These are phyloP conservation scores for Pholiota molesta DNA, from an alignment of 768 basidiomycete genomes.

Conservation along the genomic window DNA sequence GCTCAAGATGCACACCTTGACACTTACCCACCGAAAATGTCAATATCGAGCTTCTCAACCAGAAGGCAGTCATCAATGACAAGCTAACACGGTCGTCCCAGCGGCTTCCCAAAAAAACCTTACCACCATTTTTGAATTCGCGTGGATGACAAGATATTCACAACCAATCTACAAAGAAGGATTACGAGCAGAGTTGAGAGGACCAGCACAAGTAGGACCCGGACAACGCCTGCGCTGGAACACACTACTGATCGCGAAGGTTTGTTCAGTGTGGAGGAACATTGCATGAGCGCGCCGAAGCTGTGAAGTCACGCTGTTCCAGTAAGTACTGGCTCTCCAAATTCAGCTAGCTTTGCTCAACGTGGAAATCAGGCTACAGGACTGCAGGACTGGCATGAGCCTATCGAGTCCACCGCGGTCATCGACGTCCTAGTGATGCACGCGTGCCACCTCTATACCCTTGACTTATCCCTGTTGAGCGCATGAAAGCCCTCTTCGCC, in stretches of 20 bases:
- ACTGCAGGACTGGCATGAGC: constrained; percentile 18
- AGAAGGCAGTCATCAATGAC: constrained; percentile 18
- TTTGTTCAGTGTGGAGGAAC: constrained; percentile 24
- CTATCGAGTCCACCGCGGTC: constrained; percentile 16
- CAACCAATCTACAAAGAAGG: too few species aligned
- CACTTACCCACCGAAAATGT: constrained; percentile 20
- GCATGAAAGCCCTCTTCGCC: constrained; percentile 20
- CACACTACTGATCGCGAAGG: constrained; percentile 18
- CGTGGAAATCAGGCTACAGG: constrained; percentile 14
- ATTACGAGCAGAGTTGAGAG: too few species aligned
- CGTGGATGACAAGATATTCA: constrained; percentile 2
- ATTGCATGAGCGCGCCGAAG: constrained; percentile 17
- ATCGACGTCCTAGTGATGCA: constrained; percentile 15
- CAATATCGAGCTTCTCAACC: constrained; percentile 22
- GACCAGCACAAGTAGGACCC: not conserved
- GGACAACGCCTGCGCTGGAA: not conserved
- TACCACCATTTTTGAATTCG: constrained; percentile 21
- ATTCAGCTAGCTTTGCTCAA: constrained; percentile 16
- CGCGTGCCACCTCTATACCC: constrained; percentile 20
- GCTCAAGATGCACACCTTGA: constrained; percentile 17
- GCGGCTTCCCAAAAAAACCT: constrained; percentile 21
- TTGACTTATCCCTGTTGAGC: constrained; percentile 22
- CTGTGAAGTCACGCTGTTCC: constrained; percentile 19
- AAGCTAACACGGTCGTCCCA: constrained; percentile 19
- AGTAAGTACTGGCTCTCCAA: constrained; percentile 18